These are phyloP conservation scores for Chlamydomonas reinhardtii DNA, from an alignment of 163 green algal genomes.

Conservation along the genomic window DNA sequence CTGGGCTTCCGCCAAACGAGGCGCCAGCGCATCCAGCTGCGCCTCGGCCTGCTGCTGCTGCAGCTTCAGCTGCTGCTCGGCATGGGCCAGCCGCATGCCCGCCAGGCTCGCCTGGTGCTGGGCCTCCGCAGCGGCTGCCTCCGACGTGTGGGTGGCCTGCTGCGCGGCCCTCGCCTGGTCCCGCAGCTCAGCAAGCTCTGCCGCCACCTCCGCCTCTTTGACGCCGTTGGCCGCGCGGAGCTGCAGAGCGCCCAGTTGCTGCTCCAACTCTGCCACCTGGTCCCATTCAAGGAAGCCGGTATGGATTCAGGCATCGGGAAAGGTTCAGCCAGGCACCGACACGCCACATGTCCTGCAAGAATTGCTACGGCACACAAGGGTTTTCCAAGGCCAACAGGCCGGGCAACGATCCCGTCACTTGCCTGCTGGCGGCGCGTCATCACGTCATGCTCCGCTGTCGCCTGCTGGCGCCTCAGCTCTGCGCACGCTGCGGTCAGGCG, in stretches of 20 bases:
- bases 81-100: not conserved
- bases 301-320: too few species aligned
- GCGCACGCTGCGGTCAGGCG: constrained; percentile 20
- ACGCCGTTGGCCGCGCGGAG: not conserved
- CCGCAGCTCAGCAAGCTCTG: constrained; percentile 10
- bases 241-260: not conserved
- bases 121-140: constrained; percentile 10
- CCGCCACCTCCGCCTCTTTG: not conserved
- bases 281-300: too few species aligned
- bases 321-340: too few species aligned
- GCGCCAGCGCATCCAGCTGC: not conserved
- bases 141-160: not conserved
- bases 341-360: too few species aligned
- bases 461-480: constrained; percentile 22
- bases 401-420: not conserved
- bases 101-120: constrained; percentile 27
- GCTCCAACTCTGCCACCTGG: constrained; percentile 7
- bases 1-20: not conserved
- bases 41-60: constrained; percentile 7
- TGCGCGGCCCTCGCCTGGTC: not conserved
- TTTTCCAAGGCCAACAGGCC: too few species aligned
- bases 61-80: constrained; percentile 16
- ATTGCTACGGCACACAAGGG: too few species aligned
- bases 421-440: constrained; percentile 1
- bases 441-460: constrained; percentile 19